Percentiles rank a stretch among this genome's conserved stretches.
Conservation (phyloP, 2,329 filamentous ascomycete species). For the Xylariaceae sp. region DNA sequence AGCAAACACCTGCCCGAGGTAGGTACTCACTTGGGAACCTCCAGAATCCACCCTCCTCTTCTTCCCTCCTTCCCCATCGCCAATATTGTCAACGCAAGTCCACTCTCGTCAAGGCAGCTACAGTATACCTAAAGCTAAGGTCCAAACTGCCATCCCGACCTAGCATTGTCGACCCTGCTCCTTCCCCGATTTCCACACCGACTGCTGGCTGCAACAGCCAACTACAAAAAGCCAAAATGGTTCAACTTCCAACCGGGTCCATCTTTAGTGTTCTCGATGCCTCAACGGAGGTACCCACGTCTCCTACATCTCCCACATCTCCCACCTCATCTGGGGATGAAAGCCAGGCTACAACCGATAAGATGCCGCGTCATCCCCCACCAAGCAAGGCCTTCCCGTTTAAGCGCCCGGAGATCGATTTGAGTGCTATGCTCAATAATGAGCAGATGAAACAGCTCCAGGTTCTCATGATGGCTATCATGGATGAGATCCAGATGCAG, state of each 20-base stretch:
- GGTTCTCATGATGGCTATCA: constrained; percentile 58
- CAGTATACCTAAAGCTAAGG: too few relatives aligned
- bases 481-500: constrained; percentile 61
- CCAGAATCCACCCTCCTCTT: too few relatives aligned
- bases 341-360: constrained; percentile 27
- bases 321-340: constrained; percentile 37
- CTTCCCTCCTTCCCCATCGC: too few relatives aligned
- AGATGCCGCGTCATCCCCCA: constrained; percentile 28
- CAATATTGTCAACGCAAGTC: too few relatives aligned
- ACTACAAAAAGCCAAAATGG: constrained; percentile 14
- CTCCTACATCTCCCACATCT: constrained; percentile 17
- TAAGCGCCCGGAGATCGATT: constrained; percentile 55
- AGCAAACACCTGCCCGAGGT: not conserved
- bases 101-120: not conserved
- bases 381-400: constrained; percentile 36
- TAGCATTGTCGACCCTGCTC: not conserved
- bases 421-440: constrained; percentile 56
- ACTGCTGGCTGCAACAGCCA: not conserved
- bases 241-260: too few relatives aligned
- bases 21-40: not conserved
- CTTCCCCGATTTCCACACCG: constrained; percentile 1
- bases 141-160: not conserved
- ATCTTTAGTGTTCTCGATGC: too few relatives aligned
- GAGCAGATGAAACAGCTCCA: constrained; percentile 60
- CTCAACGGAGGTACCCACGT: constrained; percentile 18